Evolutionary conservation across 441 rosid species (phyloP), one percentile per base, ranked within the genome.

Genomic region (Lepidium campestre): DNA sequence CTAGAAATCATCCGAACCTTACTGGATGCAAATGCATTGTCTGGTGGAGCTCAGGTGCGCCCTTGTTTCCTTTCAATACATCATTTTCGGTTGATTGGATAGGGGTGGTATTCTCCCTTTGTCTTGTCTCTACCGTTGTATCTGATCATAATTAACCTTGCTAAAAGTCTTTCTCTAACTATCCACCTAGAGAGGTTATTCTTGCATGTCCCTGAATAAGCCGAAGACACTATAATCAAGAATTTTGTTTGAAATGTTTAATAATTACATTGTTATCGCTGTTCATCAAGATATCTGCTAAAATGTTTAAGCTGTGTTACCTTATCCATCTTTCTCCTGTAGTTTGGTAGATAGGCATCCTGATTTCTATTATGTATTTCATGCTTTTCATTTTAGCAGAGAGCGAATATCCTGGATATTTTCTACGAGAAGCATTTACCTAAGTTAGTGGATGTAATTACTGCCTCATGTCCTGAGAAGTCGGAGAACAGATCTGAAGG

Each of bases 1-100:
- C 90, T 89, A 54, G 99, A 96, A 81, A 96, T 96, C 78, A 89
- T 96, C 62, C 96, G 98, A 36, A 90, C 91, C 83, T 85, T 96
- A 75, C 83, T 96, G 81, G 99, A 96, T 81, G 83, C 97, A 19
- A 83, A 81, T 73, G 80, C 93, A 58, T 65, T 87, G 67, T 77
- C 96, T 44, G 74, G 71, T 70, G 99, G 98, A 75, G 81, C 88
- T 54, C 98, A 91, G 98, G 98, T 94, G 57, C 78, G 58, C 68
- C 34, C 53, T 74, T 60, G 15, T 74, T 77, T 46, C 35, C 55
- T 47, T 49, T n/a, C n/a, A 31, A 18, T 62, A 49, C 62, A 42
- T 27, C 44, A 35, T 63, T 77, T 37, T 63, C 40, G 39, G 40
- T 36, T 57, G 8, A 41, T 40, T 45, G 35, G 40, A 37, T 41